Evolutionary conservation across 2,329 filamentous ascomycete species (phyloP).

Genomic region (Fusarium abutilonis): DNA sequence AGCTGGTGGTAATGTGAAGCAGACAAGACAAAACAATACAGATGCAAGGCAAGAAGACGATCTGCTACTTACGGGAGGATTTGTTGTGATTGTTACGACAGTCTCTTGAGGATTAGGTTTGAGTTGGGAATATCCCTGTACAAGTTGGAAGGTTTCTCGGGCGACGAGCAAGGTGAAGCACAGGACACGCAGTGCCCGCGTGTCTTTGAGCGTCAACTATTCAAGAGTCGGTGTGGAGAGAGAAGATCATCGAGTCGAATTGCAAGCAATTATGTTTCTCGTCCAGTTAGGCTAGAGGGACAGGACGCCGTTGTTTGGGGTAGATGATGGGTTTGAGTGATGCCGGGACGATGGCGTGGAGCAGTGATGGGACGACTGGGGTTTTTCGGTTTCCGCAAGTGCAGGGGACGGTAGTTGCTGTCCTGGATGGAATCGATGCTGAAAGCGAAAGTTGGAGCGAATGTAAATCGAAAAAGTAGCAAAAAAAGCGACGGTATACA

Average conservation of each 20-base stretch:
- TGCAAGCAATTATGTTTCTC: constrained; percentile 17
- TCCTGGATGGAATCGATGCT: constrained; percentile 18
- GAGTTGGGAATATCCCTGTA: constrained; percentile 44
- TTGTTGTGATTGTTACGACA: constrained; percentile 43
- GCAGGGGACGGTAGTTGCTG: constrained; percentile 26
- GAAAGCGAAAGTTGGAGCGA: constrained; percentile 31
- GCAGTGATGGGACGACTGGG: constrained; percentile 35
- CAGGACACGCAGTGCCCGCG: constrained; percentile 32
- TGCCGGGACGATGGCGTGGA: constrained; percentile 35
- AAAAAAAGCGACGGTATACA: constrained; percentile 23
- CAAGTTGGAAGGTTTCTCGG: constrained; percentile 42
- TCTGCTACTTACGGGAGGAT: constrained; percentile 40
- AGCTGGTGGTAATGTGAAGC: constrained; percentile 7
- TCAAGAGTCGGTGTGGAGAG: constrained; percentile 34
- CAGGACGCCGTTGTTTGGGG: constrained; percentile 40
- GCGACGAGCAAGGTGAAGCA: constrained; percentile 38
- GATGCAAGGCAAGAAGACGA: constrained; percentile 19
- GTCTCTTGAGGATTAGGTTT: constrained; percentile 38
- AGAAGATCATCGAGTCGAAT: constrained; percentile 35
- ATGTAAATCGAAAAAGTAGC: constrained; percentile 12
- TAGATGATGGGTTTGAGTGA: constrained; percentile 37
- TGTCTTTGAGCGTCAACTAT: constrained; percentile 26
- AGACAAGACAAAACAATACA: constrained; percentile 8
- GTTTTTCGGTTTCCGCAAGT: constrained; percentile 34
- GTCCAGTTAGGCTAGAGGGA: constrained; percentile 29